Evolutionary conservation across 2,329 filamentous ascomycete genomes (phyloP), one percentile per base, ranked within the genome.

Genomic region (Penicillium sp.): DNA sequence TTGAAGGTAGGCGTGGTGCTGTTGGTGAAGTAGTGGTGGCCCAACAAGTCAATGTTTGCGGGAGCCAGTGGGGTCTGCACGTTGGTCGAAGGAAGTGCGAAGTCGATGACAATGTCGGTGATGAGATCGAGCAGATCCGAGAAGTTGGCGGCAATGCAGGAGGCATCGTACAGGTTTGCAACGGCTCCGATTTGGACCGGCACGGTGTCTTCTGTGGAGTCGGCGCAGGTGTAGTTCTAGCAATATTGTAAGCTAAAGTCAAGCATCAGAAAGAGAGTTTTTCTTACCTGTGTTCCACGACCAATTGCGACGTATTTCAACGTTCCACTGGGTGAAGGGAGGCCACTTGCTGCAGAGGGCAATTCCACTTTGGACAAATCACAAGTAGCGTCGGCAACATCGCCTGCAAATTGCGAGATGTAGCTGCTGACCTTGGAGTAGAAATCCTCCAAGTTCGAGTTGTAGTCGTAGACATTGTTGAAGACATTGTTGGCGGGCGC

Each of bases 201-300:
- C 0, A 75, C 75, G 0, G 84, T 81, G 3, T 81, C 82, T 1
- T 82, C 69, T 64, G 88, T 82, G 60, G 74, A 74, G 54, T 81
- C 76, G 58, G 83, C 78, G 79, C 93, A 97, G 52, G 90, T 95
- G 79, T 97, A 97, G 81, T 97, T 97, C 77, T 97, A 87, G 43
- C 48, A 20, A 35, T 35, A 43, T 14, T 26, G 12, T 20, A 20
- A 33, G 30, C 26, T 18, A 57, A 20, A 49, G 23, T 16, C 46
- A 46, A 23, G 20, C 21, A 18, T 11, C 9, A 18, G 1, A 18
- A n/a, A 8, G 6, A 47, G 20, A 23, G 20, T n/a, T 30, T 18
- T 40, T 42, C 70, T 61, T 70, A 79, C 76, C 69, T 79, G 76
- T 7, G 89, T 94, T 59, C 93, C 93, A 46, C 90, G 87, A 66